phyloP scores from a whole-genome alignment of 2,329 filamentous ascomycete species.

The Xylaria digitata region DNA sequence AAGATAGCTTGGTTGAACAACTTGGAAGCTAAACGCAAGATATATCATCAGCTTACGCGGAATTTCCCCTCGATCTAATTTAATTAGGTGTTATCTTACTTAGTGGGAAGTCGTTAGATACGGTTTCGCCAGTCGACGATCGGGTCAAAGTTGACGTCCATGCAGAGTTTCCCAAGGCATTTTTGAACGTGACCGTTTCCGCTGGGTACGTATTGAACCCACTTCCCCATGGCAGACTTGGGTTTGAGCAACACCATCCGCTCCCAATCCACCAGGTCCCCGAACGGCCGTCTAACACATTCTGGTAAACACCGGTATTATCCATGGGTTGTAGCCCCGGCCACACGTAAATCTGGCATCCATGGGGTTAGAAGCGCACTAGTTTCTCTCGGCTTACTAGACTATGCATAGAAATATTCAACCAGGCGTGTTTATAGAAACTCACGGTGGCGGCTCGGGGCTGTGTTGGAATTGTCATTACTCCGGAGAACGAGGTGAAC shows the following conservation, averaged over 20 bases:
- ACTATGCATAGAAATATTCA: not conserved
- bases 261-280: conserved; percentile 57
- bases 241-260: conserved; percentile 57
- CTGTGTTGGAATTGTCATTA: conserved; percentile 48
- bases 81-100: conserved; percentile 31
- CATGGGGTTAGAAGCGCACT: not conserved
- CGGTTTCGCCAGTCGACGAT: conserved; percentile 46
- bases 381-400: not conserved
- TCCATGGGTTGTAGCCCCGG: conserved; percentile 56
- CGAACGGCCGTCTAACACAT: conserved; percentile 55
- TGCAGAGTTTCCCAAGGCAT: conserved; percentile 45
- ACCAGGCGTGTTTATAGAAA: not conserved
- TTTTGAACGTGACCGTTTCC: conserved; percentile 52
- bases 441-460: conserved; percentile 47
- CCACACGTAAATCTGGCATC: conserved; percentile 55
- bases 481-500: conserved; percentile 50
- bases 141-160: conserved; percentile 53
- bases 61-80: conserved; percentile 7
- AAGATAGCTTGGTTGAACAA: conserved; percentile 56
- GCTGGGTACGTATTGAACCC: conserved; percentile 53
- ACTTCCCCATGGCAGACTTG: conserved; percentile 53
- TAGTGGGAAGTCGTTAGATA: conserved; percentile 52
- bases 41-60: conserved; percentile 1
- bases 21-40: conserved; percentile 46
- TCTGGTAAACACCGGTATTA: conserved; percentile 56